A percentile compares a stretch with the other conserved stretches of the same genome.
Conservation (phyloP, 495 filamentous ascomycete species). For the Aspergillus campestris region DNA sequence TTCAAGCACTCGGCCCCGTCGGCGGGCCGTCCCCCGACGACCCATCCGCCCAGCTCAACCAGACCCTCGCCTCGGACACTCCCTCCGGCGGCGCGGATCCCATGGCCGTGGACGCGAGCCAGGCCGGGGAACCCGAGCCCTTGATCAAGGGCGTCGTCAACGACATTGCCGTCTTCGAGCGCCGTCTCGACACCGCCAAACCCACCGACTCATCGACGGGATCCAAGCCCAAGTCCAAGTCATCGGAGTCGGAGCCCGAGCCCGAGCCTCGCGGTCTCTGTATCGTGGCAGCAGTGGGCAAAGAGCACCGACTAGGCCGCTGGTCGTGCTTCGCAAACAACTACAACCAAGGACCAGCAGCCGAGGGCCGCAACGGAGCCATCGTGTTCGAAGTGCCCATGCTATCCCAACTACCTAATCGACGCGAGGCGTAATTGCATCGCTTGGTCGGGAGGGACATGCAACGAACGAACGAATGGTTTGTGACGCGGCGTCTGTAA, state of each 20-base stretch:
- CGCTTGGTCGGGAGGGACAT: not conserved
- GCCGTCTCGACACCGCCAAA: constrained; percentile 27
- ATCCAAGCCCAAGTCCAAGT: constrained; percentile 43
- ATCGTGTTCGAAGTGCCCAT: constrained; percentile 72
- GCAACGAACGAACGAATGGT: too few species aligned
- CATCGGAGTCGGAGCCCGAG: constrained; percentile 26
- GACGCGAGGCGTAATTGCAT: not conserved
- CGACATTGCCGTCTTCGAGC: constrained; percentile 75
- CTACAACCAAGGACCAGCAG: constrained; percentile 32
- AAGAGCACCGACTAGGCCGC: constrained; percentile 72
- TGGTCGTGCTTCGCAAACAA: constrained; percentile 52
- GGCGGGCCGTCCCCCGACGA: constrained; percentile 34
- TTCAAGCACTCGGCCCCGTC: constrained; percentile 62
- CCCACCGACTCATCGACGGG: constrained; percentile 17
- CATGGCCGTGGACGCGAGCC: constrained; percentile 16
- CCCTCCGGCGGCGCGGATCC: constrained; percentile 10
- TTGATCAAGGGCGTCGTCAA: constrained; percentile 71
- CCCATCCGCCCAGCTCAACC: constrained; percentile 31
- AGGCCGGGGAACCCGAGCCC: constrained; percentile 17
- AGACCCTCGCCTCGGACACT: constrained; percentile 22
- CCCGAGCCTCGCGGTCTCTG: constrained; percentile 56
- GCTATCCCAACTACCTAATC: constrained; percentile 10
- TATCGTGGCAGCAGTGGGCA: constrained; percentile 74
- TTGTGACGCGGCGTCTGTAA: too few species aligned
- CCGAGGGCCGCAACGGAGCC: constrained; percentile 65